Conservation (phyloP, 305 asterid species). For the Solanum hybrid region DNA sequence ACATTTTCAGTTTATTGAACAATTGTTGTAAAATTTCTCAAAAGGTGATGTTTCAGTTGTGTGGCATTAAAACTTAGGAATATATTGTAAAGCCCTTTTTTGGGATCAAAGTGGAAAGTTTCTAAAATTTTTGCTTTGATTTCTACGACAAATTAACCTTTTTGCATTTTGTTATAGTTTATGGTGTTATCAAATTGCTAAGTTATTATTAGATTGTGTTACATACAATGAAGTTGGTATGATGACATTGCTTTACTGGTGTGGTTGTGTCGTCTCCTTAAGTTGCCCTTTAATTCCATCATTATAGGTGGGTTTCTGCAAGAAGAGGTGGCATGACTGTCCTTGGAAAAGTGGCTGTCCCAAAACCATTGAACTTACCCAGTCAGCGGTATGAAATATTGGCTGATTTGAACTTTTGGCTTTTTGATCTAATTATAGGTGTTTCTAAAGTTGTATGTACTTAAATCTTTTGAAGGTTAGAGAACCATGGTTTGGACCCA, state of each 20-base stretch:
- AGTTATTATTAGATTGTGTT: background rate
- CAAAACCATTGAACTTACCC: constrained; percentile 95
- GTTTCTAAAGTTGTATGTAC: constrained; percentile 21
- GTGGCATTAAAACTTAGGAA: background rate
- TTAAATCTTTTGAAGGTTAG: constrained; percentile 59
- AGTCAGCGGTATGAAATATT: constrained; percentile 66
- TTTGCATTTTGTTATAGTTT: background rate
- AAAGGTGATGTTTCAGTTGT: background rate
- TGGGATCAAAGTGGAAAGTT: background rate
- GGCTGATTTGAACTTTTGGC: background rate
- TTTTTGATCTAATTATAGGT: constrained; percentile 3
- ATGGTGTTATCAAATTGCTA: background rate
- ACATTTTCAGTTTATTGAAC: background rate
- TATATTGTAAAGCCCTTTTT: background rate
- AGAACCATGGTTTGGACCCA: constrained; percentile 93
- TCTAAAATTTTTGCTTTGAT: background rate
- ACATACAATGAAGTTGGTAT: background rate
- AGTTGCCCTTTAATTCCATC: constrained; percentile 3
- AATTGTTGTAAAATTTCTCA: background rate
- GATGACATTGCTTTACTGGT: background rate
- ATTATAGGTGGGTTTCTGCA: constrained; percentile 69
- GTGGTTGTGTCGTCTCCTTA: background rate
- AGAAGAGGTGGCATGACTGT: constrained; percentile 95
- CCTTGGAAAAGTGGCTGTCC: constrained; percentile 92
- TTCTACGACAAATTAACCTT: background rate